Conservation (phyloP, 1,284 basidiomycete genomes). For the Grifola frondosa region DNA sequence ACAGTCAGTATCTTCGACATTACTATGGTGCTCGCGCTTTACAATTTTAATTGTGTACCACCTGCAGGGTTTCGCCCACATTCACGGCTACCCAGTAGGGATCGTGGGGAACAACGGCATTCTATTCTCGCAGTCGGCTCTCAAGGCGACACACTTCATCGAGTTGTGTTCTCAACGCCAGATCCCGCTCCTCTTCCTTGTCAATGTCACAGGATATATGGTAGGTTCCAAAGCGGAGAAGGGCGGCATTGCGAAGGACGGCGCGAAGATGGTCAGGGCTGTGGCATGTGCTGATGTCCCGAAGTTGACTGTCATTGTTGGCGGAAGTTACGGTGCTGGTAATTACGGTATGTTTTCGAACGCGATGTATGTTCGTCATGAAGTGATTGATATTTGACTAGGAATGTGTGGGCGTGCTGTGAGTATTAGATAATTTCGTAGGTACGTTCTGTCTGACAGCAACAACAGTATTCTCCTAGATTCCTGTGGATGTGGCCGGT, state of each 20-base stretch:
- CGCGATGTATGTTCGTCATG: not conserved
- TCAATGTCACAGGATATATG: conserved; percentile 95
- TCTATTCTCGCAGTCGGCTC: conserved; percentile 88
- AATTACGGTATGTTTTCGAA: conserved; percentile 73
- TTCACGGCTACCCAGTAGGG: conserved; percentile 87
- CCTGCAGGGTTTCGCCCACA: conserved; percentile 80
- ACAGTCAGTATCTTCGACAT: conserved; percentile 54
- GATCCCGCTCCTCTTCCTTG: conserved; percentile 90
- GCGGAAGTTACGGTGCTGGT: conserved; percentile 92
- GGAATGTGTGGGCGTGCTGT: conserved; percentile 89
- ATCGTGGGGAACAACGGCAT: conserved; percentile 95
- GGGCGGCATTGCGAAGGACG: conserved; percentile 96
- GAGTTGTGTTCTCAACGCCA: conserved; percentile 90
- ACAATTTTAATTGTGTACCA: not conserved
- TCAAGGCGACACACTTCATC: conserved; percentile 95
- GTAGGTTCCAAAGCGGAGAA: conserved; percentile 92
- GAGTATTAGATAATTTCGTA: conserved; percentile 26
- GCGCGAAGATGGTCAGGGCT: conserved; percentile 96
- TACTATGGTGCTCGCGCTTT: no score
- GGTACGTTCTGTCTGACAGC: conserved; percentile 11
- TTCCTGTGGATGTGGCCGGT: conserved; percentile 99
- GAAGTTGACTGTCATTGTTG: conserved; percentile 93
- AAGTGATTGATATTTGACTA: conserved; percentile 25
- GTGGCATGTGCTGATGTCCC: conserved; percentile 94
- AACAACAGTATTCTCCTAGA: conserved; percentile 78